A percentile compares a stretch with the other conserved stretches of the same genome.
Evolutionary conservation across 2,329 filamentous ascomycete species (phyloP).

Genomic region (Leptographium radiaticola): DNA sequence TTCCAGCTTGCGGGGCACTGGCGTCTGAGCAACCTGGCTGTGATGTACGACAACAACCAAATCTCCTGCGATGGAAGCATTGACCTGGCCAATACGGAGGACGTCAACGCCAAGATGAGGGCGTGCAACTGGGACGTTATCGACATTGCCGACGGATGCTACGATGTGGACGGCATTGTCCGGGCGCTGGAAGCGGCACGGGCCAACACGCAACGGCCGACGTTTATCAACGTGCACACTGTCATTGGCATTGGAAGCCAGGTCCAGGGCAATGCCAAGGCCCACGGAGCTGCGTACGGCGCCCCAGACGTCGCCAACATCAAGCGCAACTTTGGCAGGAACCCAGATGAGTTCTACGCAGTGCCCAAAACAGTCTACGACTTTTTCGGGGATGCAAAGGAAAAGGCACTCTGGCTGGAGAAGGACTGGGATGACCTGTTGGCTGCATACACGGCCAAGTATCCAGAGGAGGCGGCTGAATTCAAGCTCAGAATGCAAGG

Average conservation of each 20-base stretch:
- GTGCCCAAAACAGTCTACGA: conserved; percentile 30
- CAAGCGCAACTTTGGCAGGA: conserved; percentile 36
- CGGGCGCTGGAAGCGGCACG: conserved; percentile 15
- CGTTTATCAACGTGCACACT: conserved; percentile 43
- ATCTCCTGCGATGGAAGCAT: conserved; percentile 45
- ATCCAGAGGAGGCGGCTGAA: conserved; percentile 20
- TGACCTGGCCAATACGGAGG: conserved; percentile 39
- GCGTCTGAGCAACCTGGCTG: conserved; percentile 39
- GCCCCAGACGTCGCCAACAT: conserved; percentile 37
- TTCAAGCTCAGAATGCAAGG: conserved; percentile 35
- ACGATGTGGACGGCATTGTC: conserved; percentile 33
- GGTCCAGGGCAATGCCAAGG: conserved; percentile 32
- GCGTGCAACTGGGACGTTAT: conserved; percentile 43
- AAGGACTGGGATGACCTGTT: conserved; percentile 32
- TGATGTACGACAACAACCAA: conserved; percentile 50
- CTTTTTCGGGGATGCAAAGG: conserved; percentile 37
- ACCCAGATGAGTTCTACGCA: conserved; percentile 32
- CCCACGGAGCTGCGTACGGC: conserved; percentile 46
- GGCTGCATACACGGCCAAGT: conserved; percentile 6
- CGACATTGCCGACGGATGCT: conserved; percentile 38
- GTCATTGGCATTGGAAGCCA: conserved; percentile 39
- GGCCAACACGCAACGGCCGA: conserved; percentile 1
- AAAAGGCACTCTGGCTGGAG: conserved; percentile 22
- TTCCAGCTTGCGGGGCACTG: conserved; percentile 43
- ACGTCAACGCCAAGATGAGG: conserved; percentile 44